A percentile compares a stretch with the other conserved stretches of the same genome.
Conservation (phyloP, 768 basidiomycete species). For the Pisolithus tinctorius region DNA sequence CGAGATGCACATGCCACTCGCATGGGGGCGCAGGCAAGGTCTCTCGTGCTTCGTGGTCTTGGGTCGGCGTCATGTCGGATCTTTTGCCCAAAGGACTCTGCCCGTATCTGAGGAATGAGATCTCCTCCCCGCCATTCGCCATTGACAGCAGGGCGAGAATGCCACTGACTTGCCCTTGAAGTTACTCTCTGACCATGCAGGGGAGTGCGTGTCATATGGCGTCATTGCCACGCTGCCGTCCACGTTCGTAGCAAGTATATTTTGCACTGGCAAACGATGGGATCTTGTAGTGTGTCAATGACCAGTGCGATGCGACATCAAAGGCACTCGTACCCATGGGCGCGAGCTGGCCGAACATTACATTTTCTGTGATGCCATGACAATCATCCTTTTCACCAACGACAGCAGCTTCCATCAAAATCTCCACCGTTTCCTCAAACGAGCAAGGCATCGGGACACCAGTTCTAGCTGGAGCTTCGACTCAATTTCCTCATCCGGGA, state of each 20-base stretch:
- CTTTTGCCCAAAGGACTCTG: constrained; percentile 59
- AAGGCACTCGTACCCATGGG: constrained; percentile 98
- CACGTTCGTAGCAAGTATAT: constrained; percentile 66
- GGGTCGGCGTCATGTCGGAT: no score
- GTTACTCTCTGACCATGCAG: constrained; percentile 68
- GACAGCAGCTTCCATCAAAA: constrained; percentile 97
- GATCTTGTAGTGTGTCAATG: constrained; percentile 97
- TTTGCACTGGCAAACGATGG: constrained; percentile 90
- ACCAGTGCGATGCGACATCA: constrained; percentile 78
- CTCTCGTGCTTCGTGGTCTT: no score
- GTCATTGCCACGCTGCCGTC: constrained; percentile 96
- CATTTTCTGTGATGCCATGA: constrained; percentile 95
- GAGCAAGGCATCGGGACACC: constrained; percentile 98
- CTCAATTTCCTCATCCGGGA: constrained; percentile 95
- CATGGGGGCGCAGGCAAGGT: no score
- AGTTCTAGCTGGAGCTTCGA: constrained; percentile 95
- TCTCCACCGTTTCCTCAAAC: constrained; percentile 99
- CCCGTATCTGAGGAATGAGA: constrained; percentile 64
- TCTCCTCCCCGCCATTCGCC: constrained; percentile 64
- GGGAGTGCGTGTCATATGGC: constrained; percentile 90
- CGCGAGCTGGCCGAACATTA: constrained; percentile 98
- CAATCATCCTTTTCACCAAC: constrained; percentile 98
- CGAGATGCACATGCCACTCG: no score
- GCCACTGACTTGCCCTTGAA: constrained; percentile 83
- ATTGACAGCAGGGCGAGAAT: constrained; percentile 87